These are phyloP conservation scores for Blastocystis sp. DNA, from an alignment of 352 stramenopile genomes.

Conservation along the genomic window DNA sequence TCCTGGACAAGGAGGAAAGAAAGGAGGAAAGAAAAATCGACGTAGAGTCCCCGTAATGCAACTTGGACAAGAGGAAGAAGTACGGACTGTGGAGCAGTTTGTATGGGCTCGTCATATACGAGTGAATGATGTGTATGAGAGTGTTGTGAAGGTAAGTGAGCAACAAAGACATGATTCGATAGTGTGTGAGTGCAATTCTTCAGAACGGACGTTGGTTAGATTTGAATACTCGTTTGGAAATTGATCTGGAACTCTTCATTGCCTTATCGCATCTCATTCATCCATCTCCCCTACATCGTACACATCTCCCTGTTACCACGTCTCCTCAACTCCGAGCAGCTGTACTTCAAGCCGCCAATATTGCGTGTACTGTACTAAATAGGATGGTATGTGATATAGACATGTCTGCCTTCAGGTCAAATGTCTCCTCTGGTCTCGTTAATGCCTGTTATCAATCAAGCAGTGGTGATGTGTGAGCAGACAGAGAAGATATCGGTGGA, in stretches of 20 bases:
- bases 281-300: not conserved
- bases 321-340: not conserved
- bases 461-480: not conserved
- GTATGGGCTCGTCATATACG: not conserved
- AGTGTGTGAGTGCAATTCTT: not conserved
- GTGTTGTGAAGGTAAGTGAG: not conserved
- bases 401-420: conserved; percentile 22
- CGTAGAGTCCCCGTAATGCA: not conserved
- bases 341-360: not conserved
- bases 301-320: not conserved
- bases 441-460: not conserved
- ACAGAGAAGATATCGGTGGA: not conserved
- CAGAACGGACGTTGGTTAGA: not conserved
- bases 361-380: not conserved
- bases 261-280: not conserved
- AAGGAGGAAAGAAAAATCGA: not conserved
- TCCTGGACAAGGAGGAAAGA: not conserved
- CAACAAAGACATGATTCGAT: not conserved
- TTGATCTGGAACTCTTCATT: conserved; percentile 45
- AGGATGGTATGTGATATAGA: not conserved
- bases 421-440: conserved; percentile 1
- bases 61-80: not conserved
- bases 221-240: not conserved
- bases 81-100: not conserved
- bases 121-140: not conserved